These are phyloP conservation scores for Candida nemodendra DNA, from an alignment of 805 yeast genomes.

Conservation along the genomic window DNA sequence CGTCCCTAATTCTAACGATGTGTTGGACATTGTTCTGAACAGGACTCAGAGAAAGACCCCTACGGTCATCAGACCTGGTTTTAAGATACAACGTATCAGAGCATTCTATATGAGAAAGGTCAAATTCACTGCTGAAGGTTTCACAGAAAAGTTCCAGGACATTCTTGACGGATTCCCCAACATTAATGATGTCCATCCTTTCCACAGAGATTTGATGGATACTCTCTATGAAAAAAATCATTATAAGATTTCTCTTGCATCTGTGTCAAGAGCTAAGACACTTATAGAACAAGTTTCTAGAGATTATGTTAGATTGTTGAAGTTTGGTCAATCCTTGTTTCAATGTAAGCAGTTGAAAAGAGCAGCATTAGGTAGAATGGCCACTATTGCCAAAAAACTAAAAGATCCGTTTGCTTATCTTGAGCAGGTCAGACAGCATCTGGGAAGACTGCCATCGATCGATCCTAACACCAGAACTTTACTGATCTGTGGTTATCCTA, in stretches of 20 bases:
- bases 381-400: constrained; percentile 91
- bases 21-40: constrained; percentile 94
- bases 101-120: constrained; percentile 98
- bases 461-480: constrained; percentile 98
- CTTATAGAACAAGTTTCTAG: constrained; percentile 94
- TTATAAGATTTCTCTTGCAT: constrained; percentile 94
- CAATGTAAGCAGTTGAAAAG: constrained; percentile 98
- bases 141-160: constrained; percentile 87
- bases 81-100: constrained; percentile 92
- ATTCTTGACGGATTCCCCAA: constrained; percentile 89
- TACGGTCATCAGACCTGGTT: constrained; percentile 96
- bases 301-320: constrained; percentile 90
- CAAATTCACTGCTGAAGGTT: constrained; percentile 93
- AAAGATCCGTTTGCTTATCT: constrained; percentile 91
- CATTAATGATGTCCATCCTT: constrained; percentile 96
- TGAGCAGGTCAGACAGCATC: constrained; percentile 98
- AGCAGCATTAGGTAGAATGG: constrained; percentile 99
- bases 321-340: constrained; percentile 95
- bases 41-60: constrained; percentile 99
- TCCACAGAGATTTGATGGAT: constrained; percentile 97
- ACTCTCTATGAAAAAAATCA: constrained; percentile 97
- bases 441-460: constrained; percentile 96
- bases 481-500: constrained; percentile 97
- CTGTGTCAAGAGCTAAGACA: constrained; percentile 89
- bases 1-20: constrained; percentile 87